Base-by-base conservation (phyloP, 495 filamentous ascomycete species). In the Penicillium steckii region DNA sequence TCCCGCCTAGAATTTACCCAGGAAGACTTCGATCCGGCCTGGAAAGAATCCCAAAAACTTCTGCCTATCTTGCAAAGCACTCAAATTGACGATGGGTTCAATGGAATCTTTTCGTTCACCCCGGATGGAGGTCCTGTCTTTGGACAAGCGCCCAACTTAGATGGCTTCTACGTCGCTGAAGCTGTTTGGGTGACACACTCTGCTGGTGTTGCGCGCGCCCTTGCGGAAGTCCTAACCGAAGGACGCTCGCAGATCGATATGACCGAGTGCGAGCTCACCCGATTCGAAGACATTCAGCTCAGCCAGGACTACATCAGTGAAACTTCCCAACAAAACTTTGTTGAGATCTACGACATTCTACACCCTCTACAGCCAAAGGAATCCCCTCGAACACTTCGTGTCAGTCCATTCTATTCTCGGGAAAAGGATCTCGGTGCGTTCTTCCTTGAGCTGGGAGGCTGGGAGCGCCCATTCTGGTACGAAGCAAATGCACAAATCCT, bases 181-280 rank as follows among this genome's bases (percentile, higher is more conserved):
- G 78, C 78, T 7, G 77, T 81, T 1, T 81, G 78, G 78, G 76
- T 81, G 4, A 81, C 78, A 8, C 78, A 81, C 37, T 76, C 75
- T 0, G 77, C 76, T n/a, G 78, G 78, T 15, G 73, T 80, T 9
- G 78, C 78, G 6, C 69, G 75, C 26, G 74, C 76, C 13, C 30
- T 81, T 3, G 78, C 77, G 0, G 66, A 81, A 50, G 44, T 77
- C 8, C 69, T 81, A 13, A 79, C 77, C 3, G 65, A 60, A 0
- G 77, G 75, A 5, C 59, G 52, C 26, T 79, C 77, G 4, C 48
- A 67, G 24, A 72, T 78, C 37, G 75, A 80, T 44, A 47, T 79
- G 9, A 56, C 68, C 2, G 77, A 78, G 33, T 79, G 76, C 50
- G 74, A 80, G 46, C 57, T 80, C 2, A 63, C 74, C 2, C 74